Evolutionary conservation across 2,329 filamentous ascomycete species (phyloP).

Genomic region (Colletotrichum coccodes): DNA sequence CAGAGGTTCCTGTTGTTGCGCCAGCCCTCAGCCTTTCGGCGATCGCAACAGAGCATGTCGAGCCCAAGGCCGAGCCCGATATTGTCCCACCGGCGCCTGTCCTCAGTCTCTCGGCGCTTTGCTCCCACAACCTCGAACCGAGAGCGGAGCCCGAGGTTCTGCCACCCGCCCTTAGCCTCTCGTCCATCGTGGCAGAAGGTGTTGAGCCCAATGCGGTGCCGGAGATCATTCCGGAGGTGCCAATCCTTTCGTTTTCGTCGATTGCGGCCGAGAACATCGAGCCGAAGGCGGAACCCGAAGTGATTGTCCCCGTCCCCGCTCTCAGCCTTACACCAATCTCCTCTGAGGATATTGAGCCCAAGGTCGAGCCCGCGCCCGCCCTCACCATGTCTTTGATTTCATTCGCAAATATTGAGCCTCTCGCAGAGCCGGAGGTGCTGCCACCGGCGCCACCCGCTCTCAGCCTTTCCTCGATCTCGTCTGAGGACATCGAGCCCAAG

Average conservation of each 20-base stretch:
- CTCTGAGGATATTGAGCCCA: constrained; percentile 45
- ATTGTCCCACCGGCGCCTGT: constrained; percentile 32
- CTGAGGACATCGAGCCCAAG: constrained; percentile 45
- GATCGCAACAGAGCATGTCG: constrained; percentile 47
- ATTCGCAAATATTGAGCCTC: constrained; percentile 53
- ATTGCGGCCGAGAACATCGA: constrained; percentile 41
- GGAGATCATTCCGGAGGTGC: constrained; percentile 26
- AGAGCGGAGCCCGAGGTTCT: constrained; percentile 40
- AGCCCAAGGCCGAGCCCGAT: constrained; percentile 43
- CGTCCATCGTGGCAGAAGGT: constrained; percentile 43
- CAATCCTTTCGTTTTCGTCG: constrained; percentile 36
- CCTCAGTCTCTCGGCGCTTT: constrained; percentile 33
- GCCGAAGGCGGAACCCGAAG: constrained; percentile 47
- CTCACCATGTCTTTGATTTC: constrained; percentile 43
- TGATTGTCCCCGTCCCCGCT: constrained; percentile 40
- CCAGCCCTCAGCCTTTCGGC: constrained; percentile 43
- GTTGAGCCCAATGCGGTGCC: constrained; percentile 42
- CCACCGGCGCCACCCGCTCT: constrained; percentile 45
- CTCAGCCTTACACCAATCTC: constrained; percentile 47
- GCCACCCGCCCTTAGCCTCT: constrained; percentile 41
- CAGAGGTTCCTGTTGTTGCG: constrained; percentile 35
- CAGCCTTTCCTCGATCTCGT: constrained; percentile 45
- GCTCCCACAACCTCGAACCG: constrained; percentile 28
- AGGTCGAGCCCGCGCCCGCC: constrained; percentile 42
- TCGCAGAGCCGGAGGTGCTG: constrained; percentile 45